These are phyloP conservation scores for Chrysoporthe deuterocubensis DNA, from an alignment of 2,329 filamentous ascomycete species.

Conservation along the genomic window DNA sequence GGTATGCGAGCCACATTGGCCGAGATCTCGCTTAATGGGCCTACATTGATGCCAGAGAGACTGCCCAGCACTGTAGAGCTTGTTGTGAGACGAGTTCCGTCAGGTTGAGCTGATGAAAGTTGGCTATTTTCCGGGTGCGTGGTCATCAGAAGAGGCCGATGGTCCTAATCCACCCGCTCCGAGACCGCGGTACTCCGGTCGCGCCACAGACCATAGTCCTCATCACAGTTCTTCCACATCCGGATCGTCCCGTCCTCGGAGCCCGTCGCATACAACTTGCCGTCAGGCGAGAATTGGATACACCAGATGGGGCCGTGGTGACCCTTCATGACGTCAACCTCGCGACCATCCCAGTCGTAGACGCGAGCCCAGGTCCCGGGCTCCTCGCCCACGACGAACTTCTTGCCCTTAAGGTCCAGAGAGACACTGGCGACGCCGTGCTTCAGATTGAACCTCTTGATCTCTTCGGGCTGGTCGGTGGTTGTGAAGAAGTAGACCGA, in stretches of 20 bases:
- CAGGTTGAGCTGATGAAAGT: background rate
- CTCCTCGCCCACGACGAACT: conserved; percentile 87
- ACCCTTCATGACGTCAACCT: conserved; percentile 92
- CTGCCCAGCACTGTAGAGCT: background rate
- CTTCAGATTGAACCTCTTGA: conserved; percentile 80
- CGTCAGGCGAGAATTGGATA: conserved; percentile 90
- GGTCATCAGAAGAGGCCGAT: conserved; percentile 24
- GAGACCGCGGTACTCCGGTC: conserved; percentile 44
- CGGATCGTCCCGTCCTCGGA: conserved; percentile 99
- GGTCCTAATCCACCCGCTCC: conserved; percentile 29
- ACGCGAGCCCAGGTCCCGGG: conserved; percentile 97
- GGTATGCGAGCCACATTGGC: conserved; percentile 27
- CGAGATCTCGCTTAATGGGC: conserved; percentile 26
- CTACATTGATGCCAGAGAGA: background rate
- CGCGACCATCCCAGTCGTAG: conserved; percentile 82
- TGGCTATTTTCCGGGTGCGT: conserved; percentile 26
- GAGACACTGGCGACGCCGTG: conserved; percentile 92
- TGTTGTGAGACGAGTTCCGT: background rate
- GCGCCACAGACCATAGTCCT: conserved; percentile 67
- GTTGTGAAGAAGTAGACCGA: conserved; percentile 92
- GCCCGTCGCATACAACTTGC: conserved; percentile 93
- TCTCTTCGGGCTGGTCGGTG: conserved; percentile 65
- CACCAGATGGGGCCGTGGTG: conserved; percentile 99
- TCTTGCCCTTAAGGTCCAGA: conserved; percentile 78
- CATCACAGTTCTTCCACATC: conserved; percentile 75